Evolutionary conservation across 805 yeast genomes (phyloP), one percentile per base, ranked within the genome.

Genomic region (Naumovozyma baii): DNA sequence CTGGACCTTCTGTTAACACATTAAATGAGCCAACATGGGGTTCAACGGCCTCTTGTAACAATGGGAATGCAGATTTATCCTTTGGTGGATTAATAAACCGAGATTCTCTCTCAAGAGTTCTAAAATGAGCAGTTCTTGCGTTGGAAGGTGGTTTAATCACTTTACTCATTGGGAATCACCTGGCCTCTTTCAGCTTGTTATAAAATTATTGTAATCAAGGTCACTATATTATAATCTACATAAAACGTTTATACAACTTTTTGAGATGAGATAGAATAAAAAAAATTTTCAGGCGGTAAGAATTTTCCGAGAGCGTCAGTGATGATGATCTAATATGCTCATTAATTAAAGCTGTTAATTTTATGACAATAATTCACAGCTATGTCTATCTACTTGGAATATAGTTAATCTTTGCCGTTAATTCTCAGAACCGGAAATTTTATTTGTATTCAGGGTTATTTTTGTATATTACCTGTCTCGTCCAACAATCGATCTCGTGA

Each of bases 11-110:
- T 18, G 95, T 83, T 41, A 92, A 69, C 4, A 96, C 96, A 69
- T 92, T 83, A 71, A 92, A 92, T 1, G 97, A 90, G 7, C 95
- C 96, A 40, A 92, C 75, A 61, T 92, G 98, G 4, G 98, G 98
- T 41, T 78, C 77, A 31, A 92, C 92, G 13, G 98, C 97, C 46
- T 86, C 95, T 42, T 74, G 74, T 29, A 92, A 71, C 31, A 87
- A 64, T 13, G 96, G 95, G 54, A 67, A 90, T 5, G 84, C 84
- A 22, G 85, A 71, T 59, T 82, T 74, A 55, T 84, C 95, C 64
- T 76, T 80, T 38, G 96, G 94, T 35, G 98, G 98, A 58, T 84
- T 78, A 51, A 74, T 73, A 67, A 86, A 92, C 50, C 94, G 74
- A 45, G 72, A 59, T 57, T 90, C 96, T 54, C 95, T 78, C 62